Evolutionary conservation across 345 rosid genomes (phyloP), one percentile per base, ranked within the genome.

Genomic region (Corymbia maculata): DNA sequence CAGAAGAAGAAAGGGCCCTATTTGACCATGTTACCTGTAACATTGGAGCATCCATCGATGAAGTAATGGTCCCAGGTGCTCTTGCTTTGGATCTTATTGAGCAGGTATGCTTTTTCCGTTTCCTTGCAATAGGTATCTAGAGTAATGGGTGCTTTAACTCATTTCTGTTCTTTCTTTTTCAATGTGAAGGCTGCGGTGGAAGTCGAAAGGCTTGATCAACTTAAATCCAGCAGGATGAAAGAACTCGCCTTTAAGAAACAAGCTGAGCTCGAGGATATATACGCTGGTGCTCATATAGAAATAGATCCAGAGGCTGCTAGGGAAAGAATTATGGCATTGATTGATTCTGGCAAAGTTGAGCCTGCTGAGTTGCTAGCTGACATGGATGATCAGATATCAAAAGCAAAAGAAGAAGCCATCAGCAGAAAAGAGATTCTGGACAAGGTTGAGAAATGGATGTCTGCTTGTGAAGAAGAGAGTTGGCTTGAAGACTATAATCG

Each of bases 361-460:
- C 99, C 99, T 87, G 87, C 94, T 86, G 99, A 98, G 91, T 92
- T 98, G 90, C 92, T 98, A 87, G 97, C 98, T 85, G 97, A 98
- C 93, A 94, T 98, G 99, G 99, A 98, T 92, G 92, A 92, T 91
- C 97, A 95, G 93, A 95, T 97, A 90, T 94, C 94, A 55, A 95
- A 92, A 89, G 99, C 99, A 87, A 98, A 94, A 88, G 98, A 98
- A 90, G 99, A 97, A 93, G 94, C 97, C 52, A 91, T 94, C 70
- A 98, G 99, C 93, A 93, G 99, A 89, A 98, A 94, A 93, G 99
- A 98, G 6, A 98, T 98, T 89, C 92, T 98, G 94, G 99, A 98
- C 90, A 94, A 96, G 92, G 99, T 98, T 28, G 99, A 98, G 94
- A 98, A 96, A 91, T 98, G 99, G 99, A 98, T 95, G 99, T 96